Evolutionary conservation across 139 green algal species (phyloP), one percentile per base, ranked within the genome.

Genomic region (Astrephomene gubernaculifera): DNA sequence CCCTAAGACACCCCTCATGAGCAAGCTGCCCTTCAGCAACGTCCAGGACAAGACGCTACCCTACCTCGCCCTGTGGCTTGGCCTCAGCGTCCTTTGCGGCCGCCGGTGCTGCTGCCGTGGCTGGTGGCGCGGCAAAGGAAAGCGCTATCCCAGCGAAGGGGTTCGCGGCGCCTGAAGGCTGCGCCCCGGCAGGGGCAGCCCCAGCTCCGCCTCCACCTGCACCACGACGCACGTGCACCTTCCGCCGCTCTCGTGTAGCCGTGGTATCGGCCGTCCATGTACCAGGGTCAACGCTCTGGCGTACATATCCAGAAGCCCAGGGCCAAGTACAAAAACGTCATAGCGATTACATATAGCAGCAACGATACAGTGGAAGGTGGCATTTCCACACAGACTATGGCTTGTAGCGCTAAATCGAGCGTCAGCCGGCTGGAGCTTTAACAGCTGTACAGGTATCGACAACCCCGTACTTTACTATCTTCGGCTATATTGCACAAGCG

Each of bases 281-380:
- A 31, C 78, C 78, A 1, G 78, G 78, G 78, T 84, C 78, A 74
- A 84, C 78, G 78, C 78, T 75, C 78, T 84, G 78, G 63, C 3
- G 29, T 9, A 70, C 8, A 6, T 65, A 70, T 29, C n/a, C 6
- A 9, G 29, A 70, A 8, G 7, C 9, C 4, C 5, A 9, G 9
- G 31, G 9, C 29, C 9, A 41, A 39, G 8, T 39, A 41, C 3
- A 22, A 41, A 39, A 22, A 19, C n/a, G n/a, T 29, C 19, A 67
- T 29, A n/a, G n/a, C n/a, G 57, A 31, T 65, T 65, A n/a, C 21
- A n/a, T 65, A n/a, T 33, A 24, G n/a, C 5, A 24, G 57, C 17
- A 65, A n/a, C n/a, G n/a, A 9, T 39, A n/a, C 63, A 70, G 3
- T 43, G 63, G 8, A 70, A 41, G 63, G 8, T 17, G 63, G n/a